Base-by-base conservation (phyloP, 352 stramenopile genomes). In the Phytophthora cactorum region DNA sequence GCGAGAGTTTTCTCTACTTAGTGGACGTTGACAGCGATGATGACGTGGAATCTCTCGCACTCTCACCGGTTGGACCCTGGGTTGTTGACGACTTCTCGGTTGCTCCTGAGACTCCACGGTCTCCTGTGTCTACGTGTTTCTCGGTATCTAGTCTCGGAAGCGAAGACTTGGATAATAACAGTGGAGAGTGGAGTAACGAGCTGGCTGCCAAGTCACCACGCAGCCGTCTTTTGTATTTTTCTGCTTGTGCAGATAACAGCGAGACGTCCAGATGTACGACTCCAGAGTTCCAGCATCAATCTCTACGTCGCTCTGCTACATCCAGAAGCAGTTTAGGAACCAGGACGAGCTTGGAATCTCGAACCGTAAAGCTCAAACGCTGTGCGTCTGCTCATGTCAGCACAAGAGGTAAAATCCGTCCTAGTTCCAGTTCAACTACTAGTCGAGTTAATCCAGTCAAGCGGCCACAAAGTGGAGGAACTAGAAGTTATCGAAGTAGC, bases 161-260 rank as follows among this genome's bases (percentile, higher is more conserved):
- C 25, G 31, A 68, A 72, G 17, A 75, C 52, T 10, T 70, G 59
- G n/a, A 65, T 75, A 22, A 76, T 69, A 5, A 69, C 66, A 34
- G 79, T 47, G 46, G 10, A 22, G 66, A 55, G 5, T 63, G 41
- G 51, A 61, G 34, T 25, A 50, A 4, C 9, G 59, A 72, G 1
- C 29, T 82, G 4, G 59, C 75, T 4, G 57, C 71, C n/a, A 62
- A 86, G 29, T 92, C 83, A 0, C 84, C 84, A 45, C 81, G 84
- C 29, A 88, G 75, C 39, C 79, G 81, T 0, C 59, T 92, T n/a
- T 59, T 92, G 6, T 90, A 82, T 72, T 75, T 89, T 54, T 92
- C 83, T 1, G 68, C 77, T 5, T 89, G 69, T 53, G 72, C 52
- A 4, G 60, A 69, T 27, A 68, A 73, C 17, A 50, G 60, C 11